Evolutionary conservation across 1,284 basidiomycete species (phyloP), one percentile per base, ranked within the genome.

Genomic region (Tetrapyrgos nigripes): DNA sequence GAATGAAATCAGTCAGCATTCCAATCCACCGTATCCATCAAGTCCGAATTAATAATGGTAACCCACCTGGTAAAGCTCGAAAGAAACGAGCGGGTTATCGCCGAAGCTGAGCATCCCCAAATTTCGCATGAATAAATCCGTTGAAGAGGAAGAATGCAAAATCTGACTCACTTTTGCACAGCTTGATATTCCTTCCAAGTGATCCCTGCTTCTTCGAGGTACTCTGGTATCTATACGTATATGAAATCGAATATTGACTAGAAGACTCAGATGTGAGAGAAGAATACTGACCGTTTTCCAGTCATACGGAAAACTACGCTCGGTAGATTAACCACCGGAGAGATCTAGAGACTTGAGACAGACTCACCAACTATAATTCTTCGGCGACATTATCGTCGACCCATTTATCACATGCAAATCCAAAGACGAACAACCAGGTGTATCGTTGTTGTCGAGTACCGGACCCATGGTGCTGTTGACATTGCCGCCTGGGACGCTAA

Each of bases 171-270:
- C 56, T 58, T 58, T 50, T 58, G 50, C 26, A 48, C 17, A 27
- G 56, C 56, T 37, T 58, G 56, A 27, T 37, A 58, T 43, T 58
- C 56, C 29, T 58, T 58, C 56, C 56, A 58, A 8, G 56, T 47
- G 14, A 58, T 58, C 11, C 56, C 56, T 8, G 56, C 56, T 31
- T 58, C 56, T 31, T 58, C 35, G 2, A 58, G 31, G 31, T 28
- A 53, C 43, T 58, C 56, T 27, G 56, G 56, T 6, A 53, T 40
- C 55, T 57, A 28, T 14, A 26, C 1, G 11, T 45, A 9, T 23
- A 23, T 21, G 3, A 21, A 31, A 31, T 27, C 27, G 24, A 27
- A 10, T n/a, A n/a, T n/a, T n/a, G n/a, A n/a, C n/a, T n/a, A n/a
- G n/a, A n/a, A n/a, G n/a, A n/a, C n/a, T n/a, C n/a, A n/a, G n/a